Conservation (phyloP, 1,284 basidiomycete species). For the Stereum hirsutum region DNA sequence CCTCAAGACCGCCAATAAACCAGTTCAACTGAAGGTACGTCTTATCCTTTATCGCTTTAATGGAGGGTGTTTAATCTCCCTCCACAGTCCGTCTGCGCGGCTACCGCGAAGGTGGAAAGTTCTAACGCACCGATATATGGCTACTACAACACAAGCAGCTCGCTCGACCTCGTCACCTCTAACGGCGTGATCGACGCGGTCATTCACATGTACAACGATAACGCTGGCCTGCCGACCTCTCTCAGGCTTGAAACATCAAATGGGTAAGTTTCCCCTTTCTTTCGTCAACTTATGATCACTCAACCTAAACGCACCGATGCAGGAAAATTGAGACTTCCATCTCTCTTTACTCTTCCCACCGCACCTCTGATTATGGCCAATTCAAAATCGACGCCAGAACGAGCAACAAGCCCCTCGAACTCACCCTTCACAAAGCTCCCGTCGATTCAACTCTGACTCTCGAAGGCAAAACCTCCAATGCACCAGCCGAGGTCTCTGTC, state of each 20-base stretch:
- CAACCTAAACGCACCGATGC: background rate
- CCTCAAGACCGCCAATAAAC: constrained; percentile 12
- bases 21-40: constrained; percentile 22
- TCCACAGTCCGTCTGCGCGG: constrained; percentile 25
- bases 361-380: constrained; percentile 18
- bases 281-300: background rate
- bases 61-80: background rate
- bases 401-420: constrained; percentile 18
- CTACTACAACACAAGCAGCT: constrained; percentile 24
- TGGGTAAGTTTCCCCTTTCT: constrained; percentile 20
- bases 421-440: constrained; percentile 28
- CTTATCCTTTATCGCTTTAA: background rate
- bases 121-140: constrained; percentile 31
- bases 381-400: constrained; percentile 20
- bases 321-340: constrained; percentile 23
- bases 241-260: constrained; percentile 25
- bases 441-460: constrained; percentile 27
- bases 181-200: constrained; percentile 28
- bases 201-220: constrained; percentile 23
- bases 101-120: constrained; percentile 20
- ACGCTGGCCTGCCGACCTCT: constrained; percentile 15
- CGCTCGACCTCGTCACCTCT: constrained; percentile 25
- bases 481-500: constrained; percentile 22
- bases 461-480: constrained; percentile 22
- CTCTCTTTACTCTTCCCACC: constrained; percentile 17